Base-by-base conservation (phyloP, 306 rosid species). In the Begonia masoniana region DNA sequence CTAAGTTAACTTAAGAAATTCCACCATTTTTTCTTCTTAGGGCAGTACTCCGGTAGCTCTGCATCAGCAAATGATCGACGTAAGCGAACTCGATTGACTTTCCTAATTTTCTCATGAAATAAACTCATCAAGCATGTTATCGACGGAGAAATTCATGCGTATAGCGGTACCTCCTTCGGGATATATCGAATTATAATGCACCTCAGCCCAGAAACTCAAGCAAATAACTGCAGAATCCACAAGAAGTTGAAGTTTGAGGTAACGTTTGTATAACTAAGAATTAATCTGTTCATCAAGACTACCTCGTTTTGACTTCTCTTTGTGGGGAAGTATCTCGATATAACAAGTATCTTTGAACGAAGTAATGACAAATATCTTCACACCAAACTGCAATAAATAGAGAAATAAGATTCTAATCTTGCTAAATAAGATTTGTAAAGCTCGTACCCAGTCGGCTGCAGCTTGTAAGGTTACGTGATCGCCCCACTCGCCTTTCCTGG, bases 161-260 rank as follows among this genome's bases (percentile, higher is more conserved):
- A n/a, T 10, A 8, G 14, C 3, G 61, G 64, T 76, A 89, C 97
- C 97, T 89, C 85, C 94, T 78, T 89, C 83, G 0, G 97, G 95
- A 76, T 89, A 85, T 41, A 89, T 89, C 41, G 97, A 75, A 74
- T 89, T 89, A 76, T 89, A 89, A 75, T 89, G 97, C 73, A 89
- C 97, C 83, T 89, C 97, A 14, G 97, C 97, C 97, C 97, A 89
- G 71, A 89, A 89, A 85, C 97, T 89, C 74, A 89, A 71, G 83
- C 77, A 89, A 69, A 89, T 82, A 68, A 89, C 97, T 89, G 97
- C 95, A 85, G 21, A 55, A 31, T 4, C 15, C 10, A 31, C 39
- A 31, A 31, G 8, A 31, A 31, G n/a, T n/a, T n/a, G n/a, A n/a
- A n/a, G 1, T 31, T 31, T 31, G 39, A 31, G 39, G 9, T 31